These are phyloP conservation scores for Lipomyces yamadae DNA, from an alignment of 805 yeast species.

Conservation along the genomic window DNA sequence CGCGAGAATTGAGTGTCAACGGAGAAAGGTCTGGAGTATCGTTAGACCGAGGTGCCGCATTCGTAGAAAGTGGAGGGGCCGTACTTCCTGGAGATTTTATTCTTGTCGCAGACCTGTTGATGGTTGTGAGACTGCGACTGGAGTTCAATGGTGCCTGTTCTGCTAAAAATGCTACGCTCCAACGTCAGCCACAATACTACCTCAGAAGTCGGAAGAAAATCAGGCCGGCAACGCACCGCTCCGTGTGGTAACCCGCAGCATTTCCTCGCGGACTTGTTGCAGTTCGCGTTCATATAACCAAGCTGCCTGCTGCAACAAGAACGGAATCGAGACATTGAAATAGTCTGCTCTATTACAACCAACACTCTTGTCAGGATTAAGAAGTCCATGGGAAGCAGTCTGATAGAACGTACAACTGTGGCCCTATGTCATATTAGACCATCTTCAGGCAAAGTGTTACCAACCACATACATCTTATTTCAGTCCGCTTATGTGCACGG, in stretches of 20 bases:
- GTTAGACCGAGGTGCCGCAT: not conserved
- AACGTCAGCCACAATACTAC: not conserved
- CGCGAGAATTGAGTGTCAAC: slow-evolving; percentile 12
- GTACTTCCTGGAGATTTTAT: not conserved
- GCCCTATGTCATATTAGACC: slow-evolving; percentile 40
- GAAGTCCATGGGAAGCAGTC: not conserved
- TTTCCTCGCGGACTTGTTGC: slow-evolving; percentile 44
- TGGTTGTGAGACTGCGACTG: not conserved
- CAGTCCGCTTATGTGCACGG: slow-evolving; percentile 44
- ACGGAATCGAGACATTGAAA: slow-evolving; percentile 48
- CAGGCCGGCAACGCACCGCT: slow-evolving; percentile 9
- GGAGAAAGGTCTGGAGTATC: slow-evolving; percentile 8
- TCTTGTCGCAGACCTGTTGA: not conserved
- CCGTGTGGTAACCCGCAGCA: slow-evolving; percentile 37
- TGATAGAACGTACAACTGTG: slow-evolving; percentile 41
- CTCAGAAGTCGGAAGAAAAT: not conserved
- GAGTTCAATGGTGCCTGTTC: not conserved
- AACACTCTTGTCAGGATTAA: not conserved
- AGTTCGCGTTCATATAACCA: slow-evolving; percentile 51
- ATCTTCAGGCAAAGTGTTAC: no score
- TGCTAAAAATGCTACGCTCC: not conserved
- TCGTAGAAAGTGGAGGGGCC: not conserved
- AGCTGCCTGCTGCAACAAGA: slow-evolving; percentile 50
- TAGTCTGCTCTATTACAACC: slow-evolving; percentile 44
- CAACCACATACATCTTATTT: slow-evolving; percentile 44